Conservation (phyloP, 208 protist genomes). For the Cochliopodium minus region DNA sequence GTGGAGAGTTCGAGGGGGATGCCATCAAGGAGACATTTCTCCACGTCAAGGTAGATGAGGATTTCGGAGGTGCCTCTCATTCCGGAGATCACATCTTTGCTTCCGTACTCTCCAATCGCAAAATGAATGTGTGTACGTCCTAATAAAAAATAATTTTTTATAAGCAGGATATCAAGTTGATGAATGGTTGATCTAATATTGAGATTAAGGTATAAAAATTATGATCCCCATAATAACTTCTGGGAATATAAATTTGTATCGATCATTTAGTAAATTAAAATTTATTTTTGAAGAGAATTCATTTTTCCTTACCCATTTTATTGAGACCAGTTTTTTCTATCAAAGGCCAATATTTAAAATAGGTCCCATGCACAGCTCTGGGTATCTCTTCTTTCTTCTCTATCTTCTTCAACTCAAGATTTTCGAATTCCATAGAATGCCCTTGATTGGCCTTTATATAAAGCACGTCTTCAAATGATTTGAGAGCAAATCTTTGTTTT, state of each 20-base stretch:
- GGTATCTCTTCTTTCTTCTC: slow-evolving; percentile 6
- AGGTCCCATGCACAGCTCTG: slow-evolving; percentile 54
- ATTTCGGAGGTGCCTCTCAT: slow-evolving; percentile 47
- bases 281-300: too few relatives aligned
- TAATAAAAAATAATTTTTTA: too few relatives aligned
- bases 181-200: too few relatives aligned
- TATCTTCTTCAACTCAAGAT: slow-evolving; percentile 38
- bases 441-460: slow-evolving; percentile 58
- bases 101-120: slow-evolving; percentile 36
- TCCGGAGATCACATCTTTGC: slow-evolving; percentile 47
- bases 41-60: slow-evolving; percentile 50
- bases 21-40: slow-evolving; percentile 35
- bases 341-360: slow-evolving; percentile 31
- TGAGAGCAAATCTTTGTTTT: neutral
- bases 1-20: slow-evolving; percentile 43
- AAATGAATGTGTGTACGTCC: slow-evolving; percentile 77
- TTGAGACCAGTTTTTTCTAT: slow-evolving; percentile 48
- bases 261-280: too few relatives aligned
- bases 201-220: too few relatives aligned
- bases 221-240: too few relatives aligned
- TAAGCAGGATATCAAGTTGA: too few relatives aligned
- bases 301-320: slow-evolving; percentile 49
- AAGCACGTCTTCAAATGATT: slow-evolving; percentile 10
- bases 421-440: slow-evolving; percentile 42
- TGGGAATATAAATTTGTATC: too few relatives aligned